These are phyloP conservation scores for Plasmodium coatneyi DNA, from an alignment of 169 alveolate species.

Conservation along the genomic window DNA sequence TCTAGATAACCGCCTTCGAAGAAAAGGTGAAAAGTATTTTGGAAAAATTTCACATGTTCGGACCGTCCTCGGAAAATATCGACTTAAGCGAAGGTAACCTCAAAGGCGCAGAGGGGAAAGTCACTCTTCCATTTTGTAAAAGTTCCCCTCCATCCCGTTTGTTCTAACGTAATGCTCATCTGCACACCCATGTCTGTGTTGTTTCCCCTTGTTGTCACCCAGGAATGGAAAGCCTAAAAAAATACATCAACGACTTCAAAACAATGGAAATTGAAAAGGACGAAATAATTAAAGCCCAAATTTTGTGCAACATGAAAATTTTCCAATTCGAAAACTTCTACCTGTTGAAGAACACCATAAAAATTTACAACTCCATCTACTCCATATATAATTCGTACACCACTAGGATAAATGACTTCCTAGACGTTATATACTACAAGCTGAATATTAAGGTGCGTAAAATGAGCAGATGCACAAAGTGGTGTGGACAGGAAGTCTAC, in stretches of 20 bases:
- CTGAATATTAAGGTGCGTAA: conserved; percentile 53
- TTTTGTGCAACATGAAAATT: conserved; percentile 73
- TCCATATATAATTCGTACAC: conserved; percentile 54
- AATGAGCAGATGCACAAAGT: not conserved
- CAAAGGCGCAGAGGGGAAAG: not conserved
- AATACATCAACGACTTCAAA: conserved; percentile 65
- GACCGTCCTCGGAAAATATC: conserved; percentile 67
- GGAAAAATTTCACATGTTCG: conserved; percentile 37
- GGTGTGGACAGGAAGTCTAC: not conserved
- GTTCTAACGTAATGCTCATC: not conserved
- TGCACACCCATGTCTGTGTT: not conserved
- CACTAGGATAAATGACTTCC: conserved; percentile 61
- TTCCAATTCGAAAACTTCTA: conserved; percentile 54
- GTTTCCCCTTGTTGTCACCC: not conserved
- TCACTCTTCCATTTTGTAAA: not conserved
- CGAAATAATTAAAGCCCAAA: conserved; percentile 73
- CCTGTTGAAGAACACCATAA: conserved; percentile 59
- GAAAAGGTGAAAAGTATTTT: conserved; percentile 66
- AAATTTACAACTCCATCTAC: conserved; percentile 66
- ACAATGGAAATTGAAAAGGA: conserved; percentile 57
- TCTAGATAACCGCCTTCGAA: conserved; percentile 44
- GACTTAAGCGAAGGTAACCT: conserved; percentile 59
- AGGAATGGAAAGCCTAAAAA: conserved; percentile 72
- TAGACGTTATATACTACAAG: conserved; percentile 66
- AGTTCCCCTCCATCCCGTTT: not conserved